These are phyloP conservation scores for Penicillium mononematosum DNA, from an alignment of 495 filamentous ascomycete species.

Conservation along the genomic window DNA sequence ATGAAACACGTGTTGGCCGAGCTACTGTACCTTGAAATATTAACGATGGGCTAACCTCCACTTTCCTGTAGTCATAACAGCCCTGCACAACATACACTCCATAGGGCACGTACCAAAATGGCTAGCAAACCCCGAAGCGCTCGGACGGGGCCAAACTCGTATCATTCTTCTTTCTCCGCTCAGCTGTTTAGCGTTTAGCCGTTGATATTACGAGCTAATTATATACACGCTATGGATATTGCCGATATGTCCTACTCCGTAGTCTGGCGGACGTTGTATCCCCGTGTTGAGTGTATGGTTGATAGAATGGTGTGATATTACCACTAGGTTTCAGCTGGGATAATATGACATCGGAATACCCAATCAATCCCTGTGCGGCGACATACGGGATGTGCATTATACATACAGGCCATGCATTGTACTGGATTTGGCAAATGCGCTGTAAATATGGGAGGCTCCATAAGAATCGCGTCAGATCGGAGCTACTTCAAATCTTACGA, in stretches of 20 bases:
- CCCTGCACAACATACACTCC: neutral
- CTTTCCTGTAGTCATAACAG: neutral
- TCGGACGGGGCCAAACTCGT: slow-evolving; percentile 10
- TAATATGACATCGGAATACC: neutral
- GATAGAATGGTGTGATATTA: neutral
- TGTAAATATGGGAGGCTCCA: slow-evolving; percentile 9
- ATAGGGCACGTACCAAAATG: neutral
- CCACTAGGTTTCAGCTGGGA: neutral
- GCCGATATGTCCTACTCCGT: neutral
- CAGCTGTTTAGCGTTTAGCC: slow-evolving; percentile 1
- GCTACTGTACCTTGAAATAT: neutral
- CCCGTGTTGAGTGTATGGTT: neutral
- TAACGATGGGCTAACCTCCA: neutral
- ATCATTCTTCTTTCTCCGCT: neutral
- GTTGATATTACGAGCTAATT: neutral
- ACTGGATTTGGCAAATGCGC: neutral
- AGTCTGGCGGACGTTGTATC: neutral
- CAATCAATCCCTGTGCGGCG: slow-evolving; percentile 2
- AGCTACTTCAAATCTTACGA: slow-evolving; percentile 5
- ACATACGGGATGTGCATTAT: neutral
- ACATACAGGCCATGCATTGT: neutral
- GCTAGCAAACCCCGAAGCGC: slow-evolving; percentile 1
- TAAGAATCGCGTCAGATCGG: slow-evolving; percentile 20
- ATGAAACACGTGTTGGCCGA: neutral
- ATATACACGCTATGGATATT: neutral